A percentile compares a stretch with the other conserved stretches of the same genome.
Evolutionary conservation across 495 filamentous ascomycete genomes (phyloP).

Genomic region (Tuber calosporum): DNA sequence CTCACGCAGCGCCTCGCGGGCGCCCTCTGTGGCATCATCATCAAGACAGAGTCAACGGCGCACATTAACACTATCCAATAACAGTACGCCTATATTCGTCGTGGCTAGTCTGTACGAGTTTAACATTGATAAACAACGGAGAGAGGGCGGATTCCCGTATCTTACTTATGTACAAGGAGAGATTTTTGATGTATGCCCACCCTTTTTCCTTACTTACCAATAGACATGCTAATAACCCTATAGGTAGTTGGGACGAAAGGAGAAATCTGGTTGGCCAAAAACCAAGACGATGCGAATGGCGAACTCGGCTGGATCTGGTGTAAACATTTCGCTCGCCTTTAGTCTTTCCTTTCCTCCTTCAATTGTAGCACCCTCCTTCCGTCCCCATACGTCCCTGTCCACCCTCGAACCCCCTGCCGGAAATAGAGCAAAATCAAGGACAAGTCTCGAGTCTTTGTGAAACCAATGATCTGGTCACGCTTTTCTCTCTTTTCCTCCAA

Average conservation of each 20-base stretch:
- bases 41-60: conserved; percentile 30
- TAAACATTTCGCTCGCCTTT: conserved; percentile 63
- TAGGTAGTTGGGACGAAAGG: conserved; percentile 77
- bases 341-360: conserved; percentile 1
- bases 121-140: conserved; percentile 83
- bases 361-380: background rate
- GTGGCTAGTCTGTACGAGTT: conserved; percentile 94
- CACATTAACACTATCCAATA: conserved; percentile 34
- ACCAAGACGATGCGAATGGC: conserved; percentile 76
- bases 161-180: conserved; percentile 83
- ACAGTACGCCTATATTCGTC: conserved; percentile 61
- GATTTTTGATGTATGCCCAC: conserved; percentile 63
- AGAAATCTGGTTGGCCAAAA: conserved; percentile 93
- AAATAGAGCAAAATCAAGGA: background rate
- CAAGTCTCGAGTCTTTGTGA: background rate
- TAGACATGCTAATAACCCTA: conserved; percentile 24
- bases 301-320: conserved; percentile 98
- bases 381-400: background rate
- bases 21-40: conserved; percentile 43
- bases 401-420: background rate
- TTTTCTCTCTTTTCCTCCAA: background rate
- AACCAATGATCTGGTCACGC: background rate
- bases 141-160: conserved; percentile 92
- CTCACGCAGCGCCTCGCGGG: conserved; percentile 38
- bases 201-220: background rate